A percentile compares a stretch with the other conserved stretches of the same genome.
Evolutionary conservation across 805 yeast genomes (phyloP).

Genomic region (Tetrapisispora iriomotensis): DNA sequence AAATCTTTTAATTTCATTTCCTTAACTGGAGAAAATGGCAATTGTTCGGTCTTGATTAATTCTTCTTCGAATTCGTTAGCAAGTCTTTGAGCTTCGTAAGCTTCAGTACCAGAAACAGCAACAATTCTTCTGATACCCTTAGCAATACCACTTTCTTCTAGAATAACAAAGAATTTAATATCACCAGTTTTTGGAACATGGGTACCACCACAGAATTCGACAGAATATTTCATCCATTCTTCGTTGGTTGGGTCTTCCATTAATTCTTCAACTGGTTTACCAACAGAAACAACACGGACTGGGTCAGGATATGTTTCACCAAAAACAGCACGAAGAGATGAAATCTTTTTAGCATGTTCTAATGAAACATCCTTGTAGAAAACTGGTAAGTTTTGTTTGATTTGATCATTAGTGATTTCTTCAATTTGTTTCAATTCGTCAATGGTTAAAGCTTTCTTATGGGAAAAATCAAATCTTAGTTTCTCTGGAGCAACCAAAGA

Average conservation of each 20-base stretch:
- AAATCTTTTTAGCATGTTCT: constrained; percentile 59
- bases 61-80: constrained; percentile 62
- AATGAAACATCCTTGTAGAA: constrained; percentile 77
- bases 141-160: constrained; percentile 96
- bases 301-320: constrained; percentile 99
- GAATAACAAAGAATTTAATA: constrained; percentile 77
- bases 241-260: constrained; percentile 57
- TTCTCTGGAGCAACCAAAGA: constrained; percentile 93
- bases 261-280: constrained; percentile 78
- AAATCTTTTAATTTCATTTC: constrained; percentile 75
- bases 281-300: constrained; percentile 94
- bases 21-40: constrained; percentile 66
- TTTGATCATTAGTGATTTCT: constrained; percentile 56
- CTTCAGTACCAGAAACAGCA: constrained; percentile 89
- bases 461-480: constrained; percentile 91
- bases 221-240: constrained; percentile 69
- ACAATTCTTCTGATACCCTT: constrained; percentile 98
- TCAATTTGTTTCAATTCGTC: constrained; percentile 72
- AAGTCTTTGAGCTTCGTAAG: constrained; percentile 78
- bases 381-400: constrained; percentile 62
- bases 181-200: constrained; percentile 90
- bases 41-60: constrained; percentile 47
- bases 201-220: constrained; percentile 99
- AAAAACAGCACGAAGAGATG: constrained; percentile 91
- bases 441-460: constrained; percentile 71